Evolutionary conservation across 2,329 filamentous ascomycete species (phyloP), one percentile per base, ranked within the genome.

Genomic region (Diaporthe vaccinii): DNA sequence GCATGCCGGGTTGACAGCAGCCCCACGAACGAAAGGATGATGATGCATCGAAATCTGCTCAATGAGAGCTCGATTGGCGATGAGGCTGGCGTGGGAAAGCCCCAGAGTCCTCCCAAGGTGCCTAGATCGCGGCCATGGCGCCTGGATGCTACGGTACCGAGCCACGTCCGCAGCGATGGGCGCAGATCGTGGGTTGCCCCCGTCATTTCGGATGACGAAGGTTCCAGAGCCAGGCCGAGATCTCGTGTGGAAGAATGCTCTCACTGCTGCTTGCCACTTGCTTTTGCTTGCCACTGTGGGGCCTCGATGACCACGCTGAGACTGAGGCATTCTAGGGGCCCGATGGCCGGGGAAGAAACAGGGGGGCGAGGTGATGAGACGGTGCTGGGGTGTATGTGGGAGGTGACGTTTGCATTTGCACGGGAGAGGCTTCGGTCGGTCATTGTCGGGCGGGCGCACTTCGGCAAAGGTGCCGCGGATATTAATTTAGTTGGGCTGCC

Each of bases 201-300:
- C 46, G 65, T 69, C 65, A 69, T 69, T 69, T 69, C 65, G 65
- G 65, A 69, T 69, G 65, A 55, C 65, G 49, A 69, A 69, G 34
- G 46, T 69, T 69, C 65, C 65, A 69, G 65, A 41, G 65, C 49
- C 12, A 55, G 46, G 49, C 49, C 17, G 65, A 69, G 49, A 55
- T 55, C 3, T 55, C 49, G 49, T 22, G 31, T 69, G 46, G 49
- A 28, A 69, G 17, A 55, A 53, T 41, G 34, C 65, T 15, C 65
- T 68, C 46, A 49, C 34, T 20, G 31, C 25, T 31, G 53, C 12
- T 20, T 31, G 14, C 53, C 31, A 28, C 53, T 68, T 53, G 65
- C n/a, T 55, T 22, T 25, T 69, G 34, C 65, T 69, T 55, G 49
- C 65, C 65, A 69, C 49, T 34, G 49, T 69, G 65, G 65, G 46